Evolutionary conservation across 1,139 yeast species (phyloP), one percentile per base, ranked within the genome.

Genomic region (Candida sp.): DNA sequence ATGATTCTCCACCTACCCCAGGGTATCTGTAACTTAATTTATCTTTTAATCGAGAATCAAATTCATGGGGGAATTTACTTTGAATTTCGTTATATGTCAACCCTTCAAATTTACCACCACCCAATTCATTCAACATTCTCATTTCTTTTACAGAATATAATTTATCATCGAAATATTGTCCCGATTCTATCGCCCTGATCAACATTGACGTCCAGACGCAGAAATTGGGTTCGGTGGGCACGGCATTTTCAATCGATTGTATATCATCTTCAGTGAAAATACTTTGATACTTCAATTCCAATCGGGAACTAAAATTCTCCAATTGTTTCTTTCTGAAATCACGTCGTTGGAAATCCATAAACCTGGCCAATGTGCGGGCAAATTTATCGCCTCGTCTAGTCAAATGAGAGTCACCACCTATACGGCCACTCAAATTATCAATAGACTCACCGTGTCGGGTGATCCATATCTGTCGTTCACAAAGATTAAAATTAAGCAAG

Each of bases 1-100:
- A 91, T 0, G 96, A 87, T 65, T 91, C 98, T 30, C 98, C 98
- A n/a, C 97, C 97, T 43, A 89, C 87, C 8, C 98, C 98, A 2
- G 98, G 98, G 59, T 90, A 91, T 52, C 98, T 72, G 64, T 90
- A 91, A 23, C 84, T 72, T 55, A 91, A 73, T 64, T 91, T 91
- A 61, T 88, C 85, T 38, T 75, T 72, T 52, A 88, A 68, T 48
- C 97, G 77, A 21, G 90, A 78, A 38, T 79, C 81, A 57, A 85
- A 91, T 62, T 93, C 98, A 36, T 76, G 79, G 0, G 97, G 97
- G 53, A 75, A 79, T 53, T 72, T 72, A 5, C 64, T 66, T 59
- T 85, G 86, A 51, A 91, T 89, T 56, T 89, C 93, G 41, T 82
- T 80, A 57, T 90, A 89, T 0, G 97, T 89, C 87, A 90, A 74